Evolutionary conservation across 129 eudicot genomes (phyloP), one percentile per base, ranked within the genome.

Genomic region (Chrysanthemum lavandulifolium): DNA sequence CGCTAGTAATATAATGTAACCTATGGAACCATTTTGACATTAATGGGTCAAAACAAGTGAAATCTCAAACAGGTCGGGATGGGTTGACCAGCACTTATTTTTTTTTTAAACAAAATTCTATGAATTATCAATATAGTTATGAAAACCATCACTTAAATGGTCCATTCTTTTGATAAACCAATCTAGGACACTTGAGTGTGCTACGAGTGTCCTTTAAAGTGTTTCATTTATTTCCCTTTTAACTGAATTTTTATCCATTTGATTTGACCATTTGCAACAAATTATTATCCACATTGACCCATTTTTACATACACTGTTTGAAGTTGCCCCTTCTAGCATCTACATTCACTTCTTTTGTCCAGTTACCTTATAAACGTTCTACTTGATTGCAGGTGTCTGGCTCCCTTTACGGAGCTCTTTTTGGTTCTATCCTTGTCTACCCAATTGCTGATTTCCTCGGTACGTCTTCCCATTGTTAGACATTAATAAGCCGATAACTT

Each of bases 371-470:
- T 27, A 58, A 40, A 36, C 27, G 59, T 61, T 85, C 29, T 67
- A 29, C 47, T 18, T n/a, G 25, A 72, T 67, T 84, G 59, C 68
- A 90, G 99, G 97, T 91, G 11, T 90, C 97, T 45, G 94, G 99
- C 54, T 95, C 99, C 52, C 91, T 95, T 51, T 90, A 95, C 79
- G 99, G 99, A 71, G 99, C 97, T 71, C 91, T 95, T 56, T 67
- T 95, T 74, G 99, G 99, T 76, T 95, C 99, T 12, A 68, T 88
- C 48, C 83, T 95, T 59, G 96, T 86, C 69, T 95, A 81, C 78
- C 96, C 97, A 18, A 68, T 91, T 45, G 95, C 99, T 23, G 99
- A 95, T 86, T 85, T 84, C 75, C 89, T 95, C 0, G 99, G 99
- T 95, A 86, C 4, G 54, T 72, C 43, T 56, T 54, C 72, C 47